Evolutionary conservation across 306 rosid genomes (phyloP).

Genomic region (Vigna unguiculata): DNA sequence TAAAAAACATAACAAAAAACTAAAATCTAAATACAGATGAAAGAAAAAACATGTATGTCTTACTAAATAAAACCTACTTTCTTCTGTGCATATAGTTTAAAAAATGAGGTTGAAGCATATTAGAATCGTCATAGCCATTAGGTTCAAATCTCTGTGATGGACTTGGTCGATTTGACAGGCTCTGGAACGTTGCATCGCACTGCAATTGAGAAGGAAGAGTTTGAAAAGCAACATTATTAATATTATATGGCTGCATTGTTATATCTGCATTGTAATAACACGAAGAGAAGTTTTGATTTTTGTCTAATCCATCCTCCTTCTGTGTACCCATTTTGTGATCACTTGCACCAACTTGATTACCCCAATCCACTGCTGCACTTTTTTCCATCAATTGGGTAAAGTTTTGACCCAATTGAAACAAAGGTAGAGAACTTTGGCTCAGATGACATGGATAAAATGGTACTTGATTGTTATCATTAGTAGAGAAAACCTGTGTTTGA

Average conservation of each 20-base stretch:
- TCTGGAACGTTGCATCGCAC: neutral
- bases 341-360: neutral
- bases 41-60: no score
- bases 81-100: conserved; percentile 23
- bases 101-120: conserved; percentile 9
- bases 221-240: neutral
- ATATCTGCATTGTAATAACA: conserved; percentile 20
- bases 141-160: neutral
- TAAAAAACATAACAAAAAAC: no score
- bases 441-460: neutral
- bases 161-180: neutral
- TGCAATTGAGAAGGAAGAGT: conserved; percentile 1
- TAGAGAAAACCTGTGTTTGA: neutral
- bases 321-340: neutral
- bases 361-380: conserved; percentile 3
- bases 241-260: conserved; percentile 8
- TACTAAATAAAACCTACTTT: neutral
- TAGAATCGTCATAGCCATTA: neutral
- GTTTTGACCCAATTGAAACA: conserved; percentile 24
- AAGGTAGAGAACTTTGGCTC: conserved; percentile 31
- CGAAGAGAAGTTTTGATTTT: neutral
- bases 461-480: neutral
- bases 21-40: no score
- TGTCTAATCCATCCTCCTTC: neutral
- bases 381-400: conserved; percentile 1